These are phyloP conservation scores for Misopates orontium DNA, from an alignment of 257 asterid species.

Conservation along the genomic window DNA sequence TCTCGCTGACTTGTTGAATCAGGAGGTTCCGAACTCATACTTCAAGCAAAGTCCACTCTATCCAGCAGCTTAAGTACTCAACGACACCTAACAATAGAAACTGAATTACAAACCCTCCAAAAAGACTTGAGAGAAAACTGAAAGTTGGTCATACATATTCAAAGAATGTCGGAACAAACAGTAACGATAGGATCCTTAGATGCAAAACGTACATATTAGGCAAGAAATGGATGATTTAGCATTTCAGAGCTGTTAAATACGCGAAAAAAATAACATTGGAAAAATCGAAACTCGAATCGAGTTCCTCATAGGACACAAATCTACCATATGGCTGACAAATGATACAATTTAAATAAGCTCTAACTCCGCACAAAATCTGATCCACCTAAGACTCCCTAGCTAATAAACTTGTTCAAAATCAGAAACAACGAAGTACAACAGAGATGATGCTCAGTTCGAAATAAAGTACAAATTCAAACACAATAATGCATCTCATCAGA, in stretches of 20 bases:
- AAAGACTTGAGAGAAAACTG: background rate
- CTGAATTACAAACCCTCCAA: conserved; percentile 5
- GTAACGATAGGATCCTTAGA: conserved; percentile 1
- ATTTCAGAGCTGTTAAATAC: conserved; percentile 2
- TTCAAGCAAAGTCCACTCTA: conserved; percentile 17
- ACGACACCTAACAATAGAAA: conserved; percentile 23
- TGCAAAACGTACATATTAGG: conserved; percentile 1
- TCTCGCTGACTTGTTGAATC: conserved; percentile 44
- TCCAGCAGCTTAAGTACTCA: background rate
- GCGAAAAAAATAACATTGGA: background rate
- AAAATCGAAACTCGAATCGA: background rate
- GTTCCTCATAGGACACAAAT: conserved; percentile 16
- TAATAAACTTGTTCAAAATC: background rate
- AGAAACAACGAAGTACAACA: background rate
- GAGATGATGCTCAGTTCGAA: background rate
- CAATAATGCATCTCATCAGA: background rate
- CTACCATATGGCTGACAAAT: conserved; percentile 1
- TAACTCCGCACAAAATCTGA: conserved; percentile 1
- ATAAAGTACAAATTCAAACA: conserved; percentile 11
- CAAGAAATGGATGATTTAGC: conserved; percentile 7
- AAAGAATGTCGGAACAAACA: conserved; percentile 12
- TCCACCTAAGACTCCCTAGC: background rate
- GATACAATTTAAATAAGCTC: no score
- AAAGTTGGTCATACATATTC: background rate
- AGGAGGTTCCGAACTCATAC: conserved; percentile 60